Percentiles rank a stretch among this genome's conserved stretches.
These are phyloP conservation scores for Xylariaceae sp. DNA, from an alignment of 2,329 filamentous ascomycete genomes.

Conservation along the genomic window DNA sequence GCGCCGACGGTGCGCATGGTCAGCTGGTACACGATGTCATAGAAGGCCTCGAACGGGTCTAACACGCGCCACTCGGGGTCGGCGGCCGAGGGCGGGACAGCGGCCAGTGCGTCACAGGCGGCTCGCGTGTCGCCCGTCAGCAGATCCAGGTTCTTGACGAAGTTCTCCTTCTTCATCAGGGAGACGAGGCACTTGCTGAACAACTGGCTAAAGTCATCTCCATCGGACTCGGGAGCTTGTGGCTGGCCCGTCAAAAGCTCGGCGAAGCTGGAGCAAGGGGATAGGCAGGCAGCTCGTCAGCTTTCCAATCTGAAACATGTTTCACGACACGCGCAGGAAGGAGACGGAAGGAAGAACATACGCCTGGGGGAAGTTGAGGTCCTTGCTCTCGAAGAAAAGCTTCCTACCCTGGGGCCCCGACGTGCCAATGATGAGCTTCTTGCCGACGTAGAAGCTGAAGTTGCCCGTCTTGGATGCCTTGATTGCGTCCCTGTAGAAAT, in stretches of 20 bases:
- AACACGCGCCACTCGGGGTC: slow-evolving; percentile 32
- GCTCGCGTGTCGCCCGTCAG: slow-evolving; percentile 39
- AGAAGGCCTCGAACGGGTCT: slow-evolving; percentile 50
- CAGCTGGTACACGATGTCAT: slow-evolving; percentile 48
- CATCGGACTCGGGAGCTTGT: slow-evolving; percentile 7
- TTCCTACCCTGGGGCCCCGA: slow-evolving; percentile 38
- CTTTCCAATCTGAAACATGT: background rate
- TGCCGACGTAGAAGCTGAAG: slow-evolving; percentile 46
- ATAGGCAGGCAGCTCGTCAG: background rate
- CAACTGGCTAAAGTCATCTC: slow-evolving; percentile 22
- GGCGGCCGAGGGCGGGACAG: slow-evolving; percentile 9
- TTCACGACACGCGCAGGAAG: background rate
- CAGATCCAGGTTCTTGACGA: slow-evolving; percentile 34
- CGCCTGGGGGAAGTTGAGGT: slow-evolving; percentile 39
- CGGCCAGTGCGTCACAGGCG: slow-evolving; percentile 35
- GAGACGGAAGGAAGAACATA: slow-evolving; percentile 21
- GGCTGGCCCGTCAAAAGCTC: slow-evolving; percentile 23
- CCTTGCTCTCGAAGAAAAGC: slow-evolving; percentile 41
- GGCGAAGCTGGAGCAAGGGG: slow-evolving; percentile 16
- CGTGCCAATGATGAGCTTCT: slow-evolving; percentile 39
- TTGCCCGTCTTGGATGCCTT: slow-evolving; percentile 35
- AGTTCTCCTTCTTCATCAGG: slow-evolving; percentile 35
- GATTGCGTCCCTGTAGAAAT: slow-evolving; percentile 34
- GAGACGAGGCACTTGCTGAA: slow-evolving; percentile 30
- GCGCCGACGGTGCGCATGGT: slow-evolving; percentile 51